Evolutionary conservation across 2,329 filamentous ascomycete genomes (phyloP).

Genomic region (Pezicula rhizophila): DNA sequence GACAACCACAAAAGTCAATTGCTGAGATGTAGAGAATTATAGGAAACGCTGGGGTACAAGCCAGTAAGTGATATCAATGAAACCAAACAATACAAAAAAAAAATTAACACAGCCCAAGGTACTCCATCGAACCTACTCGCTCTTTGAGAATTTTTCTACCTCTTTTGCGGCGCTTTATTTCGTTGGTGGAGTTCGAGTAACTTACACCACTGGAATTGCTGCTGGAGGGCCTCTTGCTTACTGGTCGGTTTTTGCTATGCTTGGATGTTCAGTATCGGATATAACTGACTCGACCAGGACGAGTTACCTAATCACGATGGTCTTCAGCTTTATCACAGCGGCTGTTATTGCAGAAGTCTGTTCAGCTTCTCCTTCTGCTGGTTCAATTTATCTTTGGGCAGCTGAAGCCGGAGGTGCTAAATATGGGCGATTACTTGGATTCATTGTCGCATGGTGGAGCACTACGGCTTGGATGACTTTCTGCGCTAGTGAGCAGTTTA

Average conservation of each 20-base stretch:
- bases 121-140: slow-evolving; percentile 48
- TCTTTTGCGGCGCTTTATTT: slow-evolving; percentile 57
- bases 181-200: slow-evolving; percentile 52
- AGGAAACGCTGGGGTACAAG: slow-evolving; percentile 48
- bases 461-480: slow-evolving; percentile 57
- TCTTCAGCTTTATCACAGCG: slow-evolving; percentile 56
- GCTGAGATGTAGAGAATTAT: neutral
- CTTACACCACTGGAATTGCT: slow-evolving; percentile 56
- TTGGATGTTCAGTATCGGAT: slow-evolving; percentile 1
- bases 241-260: slow-evolving; percentile 34
- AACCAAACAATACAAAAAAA: neutral
- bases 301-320: slow-evolving; percentile 51
- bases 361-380: slow-evolving; percentile 32
- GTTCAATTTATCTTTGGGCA: slow-evolving; percentile 42
- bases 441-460: slow-evolving; percentile 58
- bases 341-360: slow-evolving; percentile 56
- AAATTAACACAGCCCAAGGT: slow-evolving; percentile 1
- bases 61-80: slow-evolving; percentile 33
- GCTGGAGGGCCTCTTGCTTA: slow-evolving; percentile 56
- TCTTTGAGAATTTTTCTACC: slow-evolving; percentile 53
- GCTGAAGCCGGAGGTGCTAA: slow-evolving; percentile 37
- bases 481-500: slow-evolving; percentile 37
- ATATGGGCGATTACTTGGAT: slow-evolving; percentile 29
- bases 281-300: slow-evolving; percentile 35
- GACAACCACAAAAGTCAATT: neutral